phyloP scores from a whole-genome alignment of 129 eudicot species.

The Helianthus annuus region DNA sequence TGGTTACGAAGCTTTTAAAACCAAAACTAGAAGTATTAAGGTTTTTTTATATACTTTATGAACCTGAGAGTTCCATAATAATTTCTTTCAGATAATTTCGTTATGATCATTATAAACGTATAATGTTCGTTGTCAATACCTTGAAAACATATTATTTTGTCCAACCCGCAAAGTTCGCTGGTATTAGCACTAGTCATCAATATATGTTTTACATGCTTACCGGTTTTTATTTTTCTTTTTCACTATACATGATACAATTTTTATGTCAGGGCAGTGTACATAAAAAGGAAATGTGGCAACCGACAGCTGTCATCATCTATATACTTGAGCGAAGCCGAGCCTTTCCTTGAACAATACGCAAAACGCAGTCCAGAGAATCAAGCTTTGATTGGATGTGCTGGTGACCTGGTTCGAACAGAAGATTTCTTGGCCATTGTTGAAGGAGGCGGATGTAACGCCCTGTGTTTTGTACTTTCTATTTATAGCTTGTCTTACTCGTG shows the following conservation, averaged over 20 bases:
- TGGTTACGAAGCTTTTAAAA: too few species aligned
- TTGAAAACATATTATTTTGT: too few species aligned
- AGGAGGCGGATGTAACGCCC: constrained; percentile 56
- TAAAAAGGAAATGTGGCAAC: constrained; percentile 67
- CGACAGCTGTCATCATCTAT: constrained; percentile 63
- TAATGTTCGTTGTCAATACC: too few species aligned
- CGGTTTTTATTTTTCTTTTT: neutral
- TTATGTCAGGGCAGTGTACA: constrained; percentile 66
- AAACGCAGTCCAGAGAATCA: constrained; percentile 82
- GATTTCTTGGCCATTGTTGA: constrained; percentile 81
- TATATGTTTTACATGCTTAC: constrained; percentile 3
- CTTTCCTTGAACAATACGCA: constrained; percentile 89
- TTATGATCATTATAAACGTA: too few species aligned
- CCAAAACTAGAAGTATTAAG: too few species aligned
- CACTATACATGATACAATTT: constrained; percentile 8
- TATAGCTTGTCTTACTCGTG: too few species aligned
- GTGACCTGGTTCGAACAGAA: constrained; percentile 69
- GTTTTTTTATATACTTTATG: too few species aligned
- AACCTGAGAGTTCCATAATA: too few species aligned
- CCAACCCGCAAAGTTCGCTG: too few species aligned
- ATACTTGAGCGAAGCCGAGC: constrained; percentile 91
- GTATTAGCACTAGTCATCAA: too few species aligned
- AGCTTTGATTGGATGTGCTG: constrained; percentile 84
- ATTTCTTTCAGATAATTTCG: too few species aligned
- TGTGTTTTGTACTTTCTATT: too few species aligned